These are phyloP conservation scores for Escovopsis sp. DNA, from an alignment of 2,329 filamentous ascomycete genomes.

Conservation along the genomic window DNA sequence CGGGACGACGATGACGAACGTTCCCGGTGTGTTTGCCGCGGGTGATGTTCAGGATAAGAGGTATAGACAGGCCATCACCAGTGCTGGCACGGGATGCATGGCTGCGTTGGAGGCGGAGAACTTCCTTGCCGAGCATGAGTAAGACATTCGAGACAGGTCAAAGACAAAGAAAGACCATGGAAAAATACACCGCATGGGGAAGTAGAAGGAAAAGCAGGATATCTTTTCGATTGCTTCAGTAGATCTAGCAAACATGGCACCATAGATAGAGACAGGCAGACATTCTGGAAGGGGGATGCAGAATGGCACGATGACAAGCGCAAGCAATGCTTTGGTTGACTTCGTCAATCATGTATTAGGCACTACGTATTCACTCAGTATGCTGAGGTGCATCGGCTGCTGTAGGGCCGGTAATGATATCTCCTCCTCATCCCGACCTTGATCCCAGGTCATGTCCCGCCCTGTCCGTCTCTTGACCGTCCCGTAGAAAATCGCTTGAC, in stretches of 20 bases:
- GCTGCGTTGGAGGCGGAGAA: conserved; percentile 94
- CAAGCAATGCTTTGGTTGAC: too few species aligned
- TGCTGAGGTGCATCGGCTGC: not conserved
- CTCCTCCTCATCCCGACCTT: not conserved
- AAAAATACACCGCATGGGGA: too few species aligned
- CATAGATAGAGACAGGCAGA: not conserved
- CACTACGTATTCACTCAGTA: not conserved
- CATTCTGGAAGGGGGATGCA: too few species aligned
- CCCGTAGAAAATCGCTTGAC: not conserved
- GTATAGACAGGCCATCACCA: conserved; percentile 95
- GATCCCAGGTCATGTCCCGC: not conserved
- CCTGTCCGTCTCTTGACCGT: not conserved
- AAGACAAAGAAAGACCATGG: conserved; percentile 3
- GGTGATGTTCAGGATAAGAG: conserved; percentile 98
- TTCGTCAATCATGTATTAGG: not conserved
- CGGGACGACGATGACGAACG: conserved; percentile 73
- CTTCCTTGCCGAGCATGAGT: conserved; percentile 63
- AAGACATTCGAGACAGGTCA: too few species aligned
- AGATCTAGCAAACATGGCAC: too few species aligned
- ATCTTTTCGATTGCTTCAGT: too few species aligned
- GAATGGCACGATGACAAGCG: too few species aligned
- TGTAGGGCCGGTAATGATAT: not conserved
- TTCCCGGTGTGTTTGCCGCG: conserved; percentile 88
- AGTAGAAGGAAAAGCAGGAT: too few species aligned
- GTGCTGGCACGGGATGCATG: conserved; percentile 88